Base-by-base conservation (phyloP, 2,329 filamentous ascomycete genomes). In the Aureobasidium sp. region DNA sequence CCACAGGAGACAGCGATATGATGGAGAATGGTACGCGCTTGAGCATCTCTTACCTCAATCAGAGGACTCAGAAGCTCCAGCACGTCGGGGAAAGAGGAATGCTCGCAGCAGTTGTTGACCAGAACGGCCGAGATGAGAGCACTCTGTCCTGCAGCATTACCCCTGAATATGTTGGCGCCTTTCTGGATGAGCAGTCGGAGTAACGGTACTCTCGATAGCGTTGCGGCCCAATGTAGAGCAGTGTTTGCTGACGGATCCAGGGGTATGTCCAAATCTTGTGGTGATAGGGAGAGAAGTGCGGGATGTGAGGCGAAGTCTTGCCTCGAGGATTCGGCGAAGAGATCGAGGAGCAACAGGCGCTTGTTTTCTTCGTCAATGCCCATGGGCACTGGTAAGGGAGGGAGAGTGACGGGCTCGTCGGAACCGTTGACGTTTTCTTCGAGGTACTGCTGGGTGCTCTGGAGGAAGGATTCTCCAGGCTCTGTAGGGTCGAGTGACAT, bases 1-100 rank as follows among this genome's bases (percentile, higher is more conserved):
- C 92, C 94, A 63, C 92, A 96, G 17, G 94, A 95, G 35, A 97
- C 85, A 5, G 94, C 92, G 67, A 99, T 97, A 70, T 99, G 94
- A 70, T 99, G 94, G 25, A 99, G 78, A 15, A 97, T 91, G 0
- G 93, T 97, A 38, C 94, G 83, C 9, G 92, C 92, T 72, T 91
- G 91, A 46, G 89, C 84, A 71, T 99, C 94, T 23, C 90, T 83
- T 45, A 95, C 85, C 66, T 97, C 92, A 64, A 99, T 95, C 0
- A 93, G 93, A 27, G 89, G 84, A 11, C 91, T 90, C 7, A 99
- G 80, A 0, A 96, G 84, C 67, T 97, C 93, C 0, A 99, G 80
- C 1, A 97, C 79, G 62, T 95, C 90, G 0, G 92, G 89, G 68
- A 99, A 99, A 51, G 88, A 94, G 64, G 85, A 86, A 62, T 92